Evolutionary conservation across 2,329 filamentous ascomycete genomes (phyloP), one percentile per base, ranked within the genome.

Genomic region (Paecilomyces formosus): DNA sequence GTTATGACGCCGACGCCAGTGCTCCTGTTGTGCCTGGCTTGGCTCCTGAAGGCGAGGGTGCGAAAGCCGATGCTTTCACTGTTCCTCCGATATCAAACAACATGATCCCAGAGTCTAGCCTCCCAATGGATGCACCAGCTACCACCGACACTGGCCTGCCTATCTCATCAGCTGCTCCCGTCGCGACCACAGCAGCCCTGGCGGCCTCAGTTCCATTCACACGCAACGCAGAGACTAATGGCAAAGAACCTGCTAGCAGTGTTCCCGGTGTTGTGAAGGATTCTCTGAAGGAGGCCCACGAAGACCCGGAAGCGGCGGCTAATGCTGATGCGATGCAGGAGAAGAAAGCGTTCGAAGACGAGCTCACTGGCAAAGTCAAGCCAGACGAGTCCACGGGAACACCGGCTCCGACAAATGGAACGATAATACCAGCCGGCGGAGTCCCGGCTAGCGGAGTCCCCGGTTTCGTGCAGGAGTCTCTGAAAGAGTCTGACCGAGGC

Each of bases 81-180:
- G 70, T 87, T 35, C 83, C 85, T 30, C 79, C 81, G 9, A 74
- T 87, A 58, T 79, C 82, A 53, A 82, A 79, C 61, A 86, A 81
- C 73, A 78, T 89, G 72, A 92, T 94, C 63, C 90, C 91, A 18
- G 90, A 95, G 76, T 93, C 90, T 7, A 90, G 88, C 73, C 80
- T 94, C 62, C 88, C 89, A 12, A 87, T 92, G 72, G 82, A 81
- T 50, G 69, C 69, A 45, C 70, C 68, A 2, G 66, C 70, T 21
- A 65, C 76, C 54, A 75, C 76, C 56, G 81, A 86, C 64, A 82
- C 79, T 66, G 82, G 79, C n/a, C 79, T 78, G 54, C 71, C 65
- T 65, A 85, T 75, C 65, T 77, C 71, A 74, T 87, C 78, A 8
- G 76, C 75, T 9, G 81, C 75, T 13, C 79, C 82, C 1, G 70